Percentiles rank a stretch among this genome's conserved stretches.
Evolutionary conservation across 2,329 filamentous ascomycete genomes (phyloP).

Genomic region (Rhynchosporium agropyri): DNA sequence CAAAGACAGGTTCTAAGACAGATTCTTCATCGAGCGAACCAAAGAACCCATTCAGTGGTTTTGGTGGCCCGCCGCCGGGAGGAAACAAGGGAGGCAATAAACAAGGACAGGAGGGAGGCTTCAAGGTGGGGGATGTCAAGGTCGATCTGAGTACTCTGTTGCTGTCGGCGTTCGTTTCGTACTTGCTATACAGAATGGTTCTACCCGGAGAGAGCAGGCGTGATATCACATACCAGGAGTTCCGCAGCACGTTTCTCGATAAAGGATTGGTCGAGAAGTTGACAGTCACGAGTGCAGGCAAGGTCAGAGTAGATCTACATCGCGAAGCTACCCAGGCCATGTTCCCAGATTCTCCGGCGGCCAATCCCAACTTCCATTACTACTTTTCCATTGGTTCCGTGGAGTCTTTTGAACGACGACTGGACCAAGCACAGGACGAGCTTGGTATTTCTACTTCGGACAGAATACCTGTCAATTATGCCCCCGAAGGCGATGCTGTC

Average conservation of each 20-base stretch:
- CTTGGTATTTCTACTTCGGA: slow-evolving; percentile 84
- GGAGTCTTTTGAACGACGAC: slow-evolving; percentile 84
- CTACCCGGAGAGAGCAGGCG: slow-evolving; percentile 66
- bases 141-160: slow-evolving; percentile 39
- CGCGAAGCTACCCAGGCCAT: slow-evolving; percentile 70
- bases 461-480: slow-evolving; percentile 90
- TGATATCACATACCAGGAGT: slow-evolving; percentile 98
- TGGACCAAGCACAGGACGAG: slow-evolving; percentile 87
- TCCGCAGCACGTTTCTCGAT: slow-evolving; percentile 89
- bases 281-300: slow-evolving; percentile 74
- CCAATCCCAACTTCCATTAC: slow-evolving; percentile 74
- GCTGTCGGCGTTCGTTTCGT: slow-evolving; percentile 61
- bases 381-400: slow-evolving; percentile 96
- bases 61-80: slow-evolving; percentile 30
- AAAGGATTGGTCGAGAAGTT: slow-evolving; percentile 96
- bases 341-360: slow-evolving; percentile 75
- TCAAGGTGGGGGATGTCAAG: slow-evolving; percentile 36
- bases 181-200: slow-evolving; percentile 64
- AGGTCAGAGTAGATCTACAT: slow-evolving; percentile 80
- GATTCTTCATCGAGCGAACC: slow-evolving; percentile 35
- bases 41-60: slow-evolving; percentile 23
- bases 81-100: slow-evolving; percentile 43
- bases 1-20: slow-evolving; percentile 36
- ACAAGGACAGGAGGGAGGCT: slow-evolving; percentile 37
- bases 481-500: slow-evolving; percentile 70